Percentiles rank a stretch among this genome's conserved stretches.
phyloP scores from a whole-genome alignment of 2,329 filamentous ascomycete genomes.

The Amauroascus niger region DNA sequence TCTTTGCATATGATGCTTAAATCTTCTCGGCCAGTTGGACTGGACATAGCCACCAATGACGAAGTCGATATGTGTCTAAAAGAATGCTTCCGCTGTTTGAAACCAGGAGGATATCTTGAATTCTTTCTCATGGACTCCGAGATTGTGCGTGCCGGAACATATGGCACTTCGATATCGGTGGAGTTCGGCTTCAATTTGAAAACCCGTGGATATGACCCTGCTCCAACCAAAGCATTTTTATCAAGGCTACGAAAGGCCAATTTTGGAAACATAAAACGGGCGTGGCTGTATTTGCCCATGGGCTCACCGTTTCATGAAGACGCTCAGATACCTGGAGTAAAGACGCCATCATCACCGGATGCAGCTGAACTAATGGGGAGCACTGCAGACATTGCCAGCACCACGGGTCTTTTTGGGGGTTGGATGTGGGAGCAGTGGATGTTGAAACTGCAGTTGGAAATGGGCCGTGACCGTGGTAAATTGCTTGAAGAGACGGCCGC shows the following conservation, averaged over 20 bases:
- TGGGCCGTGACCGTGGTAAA: slow-evolving; percentile 52
- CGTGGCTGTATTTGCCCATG: slow-evolving; percentile 84
- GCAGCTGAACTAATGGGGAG: slow-evolving; percentile 51
- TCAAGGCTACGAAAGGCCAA: slow-evolving; percentile 62
- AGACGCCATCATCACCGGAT: slow-evolving; percentile 41
- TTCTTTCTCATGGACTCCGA: slow-evolving; percentile 85
- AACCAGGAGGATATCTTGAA: slow-evolving; percentile 86
- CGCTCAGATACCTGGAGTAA: slow-evolving; percentile 22
- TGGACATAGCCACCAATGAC: slow-evolving; percentile 56
- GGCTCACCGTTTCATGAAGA: slow-evolving; percentile 37
- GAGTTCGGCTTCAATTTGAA: slow-evolving; percentile 88
- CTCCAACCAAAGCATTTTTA: slow-evolving; percentile 72
- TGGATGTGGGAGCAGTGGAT: slow-evolving; percentile 98
- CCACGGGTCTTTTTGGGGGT: slow-evolving; percentile 73
- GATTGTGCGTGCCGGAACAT: slow-evolving; percentile 71
- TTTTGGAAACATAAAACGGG: slow-evolving; percentile 70
- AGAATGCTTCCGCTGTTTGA: slow-evolving; percentile 84
- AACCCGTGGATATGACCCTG: slow-evolving; percentile 80
- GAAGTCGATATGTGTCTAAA: slow-evolving; percentile 79
- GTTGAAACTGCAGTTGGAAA: slow-evolving; percentile 76
- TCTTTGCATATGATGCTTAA: slow-evolving; percentile 79
- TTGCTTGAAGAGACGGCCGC: slow-evolving; percentile 47
- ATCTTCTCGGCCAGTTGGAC: slow-evolving; percentile 45
- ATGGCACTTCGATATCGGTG: slow-evolving; percentile 71
- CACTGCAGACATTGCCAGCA: slow-evolving; percentile 60